phyloP scores from a whole-genome alignment of 1,284 basidiomycete genomes.

The Exobasidium rhododendri region DNA sequence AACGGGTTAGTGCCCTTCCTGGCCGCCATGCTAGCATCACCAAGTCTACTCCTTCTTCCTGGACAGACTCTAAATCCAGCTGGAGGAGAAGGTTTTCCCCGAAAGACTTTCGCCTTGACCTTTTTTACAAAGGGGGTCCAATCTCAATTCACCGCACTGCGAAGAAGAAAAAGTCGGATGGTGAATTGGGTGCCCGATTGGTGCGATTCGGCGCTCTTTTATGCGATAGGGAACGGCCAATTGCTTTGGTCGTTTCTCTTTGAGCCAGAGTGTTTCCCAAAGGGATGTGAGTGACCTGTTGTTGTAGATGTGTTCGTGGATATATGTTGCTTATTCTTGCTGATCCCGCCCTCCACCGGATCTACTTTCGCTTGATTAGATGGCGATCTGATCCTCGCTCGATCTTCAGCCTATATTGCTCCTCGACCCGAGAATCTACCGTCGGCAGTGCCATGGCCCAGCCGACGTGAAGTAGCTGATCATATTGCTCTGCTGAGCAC shows the following conservation, averaged over 20 bases:
- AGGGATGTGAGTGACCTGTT: conserved; percentile 19
- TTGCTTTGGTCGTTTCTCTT: conserved; percentile 44
- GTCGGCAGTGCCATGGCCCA: conserved; percentile 35
- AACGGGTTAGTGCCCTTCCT: conserved; percentile 12
- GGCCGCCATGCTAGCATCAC: conserved; percentile 23
- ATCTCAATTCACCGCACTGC: conserved; percentile 23
- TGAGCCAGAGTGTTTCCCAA: conserved; percentile 36
- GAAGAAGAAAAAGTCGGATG: conserved; percentile 16
- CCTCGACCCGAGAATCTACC: conserved; percentile 38
- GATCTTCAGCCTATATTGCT: conserved; percentile 40
- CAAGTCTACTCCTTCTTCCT: conserved; percentile 27
- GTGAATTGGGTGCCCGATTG: conserved; percentile 39
- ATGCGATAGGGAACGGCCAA: conserved; percentile 44
- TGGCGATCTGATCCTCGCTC: conserved; percentile 27
- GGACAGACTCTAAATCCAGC: neutral
- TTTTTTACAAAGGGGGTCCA: conserved; percentile 30
- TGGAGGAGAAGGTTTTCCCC: conserved; percentile 15
- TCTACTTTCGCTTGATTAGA: no score
- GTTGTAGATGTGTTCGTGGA: conserved; percentile 13
- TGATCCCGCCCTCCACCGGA: neutral
- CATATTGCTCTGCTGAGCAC: conserved; percentile 36
- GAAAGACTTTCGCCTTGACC: conserved; percentile 28
- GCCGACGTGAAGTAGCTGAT: conserved; percentile 30
- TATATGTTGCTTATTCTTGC: neutral
- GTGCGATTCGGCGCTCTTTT: conserved; percentile 36